Conservation (phyloP, 2,329 filamentous ascomycete genomes). For the Colletotrichum brevisporum region DNA sequence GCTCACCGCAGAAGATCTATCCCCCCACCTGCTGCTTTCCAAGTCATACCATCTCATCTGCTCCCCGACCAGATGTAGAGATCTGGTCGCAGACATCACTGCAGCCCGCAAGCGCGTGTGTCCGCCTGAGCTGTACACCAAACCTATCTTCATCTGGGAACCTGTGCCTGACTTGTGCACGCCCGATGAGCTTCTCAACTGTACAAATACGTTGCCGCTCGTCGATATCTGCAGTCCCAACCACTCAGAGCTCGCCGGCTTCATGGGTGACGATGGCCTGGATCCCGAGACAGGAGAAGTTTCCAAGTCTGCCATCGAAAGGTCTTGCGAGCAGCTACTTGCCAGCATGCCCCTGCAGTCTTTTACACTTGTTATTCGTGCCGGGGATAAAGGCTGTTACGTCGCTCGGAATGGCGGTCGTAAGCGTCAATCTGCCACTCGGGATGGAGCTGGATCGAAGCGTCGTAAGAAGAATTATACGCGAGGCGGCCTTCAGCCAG, state of each 20-base stretch:
- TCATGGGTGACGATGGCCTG: slow-evolving; percentile 77
- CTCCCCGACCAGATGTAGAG: slow-evolving; percentile 81
- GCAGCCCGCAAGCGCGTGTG: slow-evolving; percentile 63
- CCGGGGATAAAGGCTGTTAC: slow-evolving; percentile 80
- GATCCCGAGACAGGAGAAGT: slow-evolving; percentile 69
- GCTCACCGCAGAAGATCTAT: slow-evolving; percentile 80
- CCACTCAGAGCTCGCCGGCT: slow-evolving; percentile 86
- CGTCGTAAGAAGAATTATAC: slow-evolving; percentile 60
- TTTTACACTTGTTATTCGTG: slow-evolving; percentile 78
- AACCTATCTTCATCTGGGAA: slow-evolving; percentile 92
- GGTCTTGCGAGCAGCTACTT: slow-evolving; percentile 73
- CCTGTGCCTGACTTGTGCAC: slow-evolving; percentile 91
- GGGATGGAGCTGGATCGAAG: slow-evolving; percentile 47
- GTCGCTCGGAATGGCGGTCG: slow-evolving; percentile 71
- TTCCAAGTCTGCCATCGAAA: slow-evolving; percentile 67
- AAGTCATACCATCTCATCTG: slow-evolving; percentile 92
- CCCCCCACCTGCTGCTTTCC: slow-evolving; percentile 75
- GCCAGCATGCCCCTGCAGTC: slow-evolving; percentile 75
- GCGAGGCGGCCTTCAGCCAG: slow-evolving; percentile 68
- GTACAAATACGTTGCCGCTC: slow-evolving; percentile 73
- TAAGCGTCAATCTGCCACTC: slow-evolving; percentile 54
- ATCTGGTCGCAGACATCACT: slow-evolving; percentile 80
- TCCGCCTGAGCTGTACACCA: slow-evolving; percentile 55
- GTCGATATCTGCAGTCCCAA: slow-evolving; percentile 83
- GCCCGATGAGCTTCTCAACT: slow-evolving; percentile 75